Percentiles rank a stretch among this genome's conserved stretches.
phyloP scores from a whole-genome alignment of 768 basidiomycete species.

The Tremella yokohamensis region DNA sequence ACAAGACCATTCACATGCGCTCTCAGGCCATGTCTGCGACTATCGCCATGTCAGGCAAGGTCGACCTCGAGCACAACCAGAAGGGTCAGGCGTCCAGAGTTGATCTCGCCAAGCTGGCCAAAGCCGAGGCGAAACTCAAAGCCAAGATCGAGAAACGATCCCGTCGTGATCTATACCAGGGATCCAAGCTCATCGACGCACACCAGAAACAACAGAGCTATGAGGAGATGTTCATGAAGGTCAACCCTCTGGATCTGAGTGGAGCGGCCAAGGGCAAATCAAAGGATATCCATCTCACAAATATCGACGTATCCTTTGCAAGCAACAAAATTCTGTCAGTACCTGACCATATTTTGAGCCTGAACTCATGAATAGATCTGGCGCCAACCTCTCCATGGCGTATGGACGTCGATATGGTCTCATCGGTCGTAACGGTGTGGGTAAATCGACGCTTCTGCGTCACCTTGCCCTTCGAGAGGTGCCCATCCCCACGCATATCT shows the following conservation, averaged over 20 bases:
- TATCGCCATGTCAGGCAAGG: slow-evolving; percentile 50
- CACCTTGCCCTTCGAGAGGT: slow-evolving; percentile 94
- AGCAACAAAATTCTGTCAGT: slow-evolving; percentile 84
- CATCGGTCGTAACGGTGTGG: slow-evolving; percentile 62
- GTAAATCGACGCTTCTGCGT: slow-evolving; percentile 91
- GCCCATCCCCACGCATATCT: slow-evolving; percentile 88
- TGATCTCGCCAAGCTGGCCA: slow-evolving; percentile 54
- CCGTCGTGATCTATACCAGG: slow-evolving; percentile 85
- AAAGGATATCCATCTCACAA: slow-evolving; percentile 91
- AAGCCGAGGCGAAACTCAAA: slow-evolving; percentile 98
- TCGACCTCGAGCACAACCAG: slow-evolving; percentile 50
- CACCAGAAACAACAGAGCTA: slow-evolving; percentile 96
- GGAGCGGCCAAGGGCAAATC: slow-evolving; percentile 82
- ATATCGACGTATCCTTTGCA: slow-evolving; percentile 93
- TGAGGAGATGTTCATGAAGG: slow-evolving; percentile 99
- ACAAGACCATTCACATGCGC: slow-evolving; percentile 51
- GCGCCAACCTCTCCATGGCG: slow-evolving; percentile 49
- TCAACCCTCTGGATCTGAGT: slow-evolving; percentile 80
- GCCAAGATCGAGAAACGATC: slow-evolving; percentile 98
- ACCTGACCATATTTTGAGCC: neutral
- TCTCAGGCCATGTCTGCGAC: slow-evolving; percentile 49
- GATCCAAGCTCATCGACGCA: slow-evolving; percentile 88
- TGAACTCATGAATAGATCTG: slow-evolving; percentile 26
- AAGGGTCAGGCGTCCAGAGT: slow-evolving; percentile 52
- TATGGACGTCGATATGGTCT: slow-evolving; percentile 20